phyloP scores from a whole-genome alignment of 768 basidiomycete species.

The Termitomyces sp. region DNA sequence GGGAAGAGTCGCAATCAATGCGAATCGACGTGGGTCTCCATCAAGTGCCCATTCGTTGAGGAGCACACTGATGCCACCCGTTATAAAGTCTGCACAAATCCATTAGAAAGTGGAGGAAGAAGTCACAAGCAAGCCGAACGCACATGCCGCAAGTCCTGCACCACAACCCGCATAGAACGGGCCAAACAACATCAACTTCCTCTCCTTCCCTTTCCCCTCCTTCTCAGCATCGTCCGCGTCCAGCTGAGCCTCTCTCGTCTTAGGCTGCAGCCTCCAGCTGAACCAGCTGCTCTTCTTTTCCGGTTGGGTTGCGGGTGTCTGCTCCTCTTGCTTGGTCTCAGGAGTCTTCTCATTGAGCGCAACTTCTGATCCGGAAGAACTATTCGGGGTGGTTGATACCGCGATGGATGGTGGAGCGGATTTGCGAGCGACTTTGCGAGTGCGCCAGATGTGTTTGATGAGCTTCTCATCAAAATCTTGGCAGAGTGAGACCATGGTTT shows the following conservation, averaged over 20 bases:
- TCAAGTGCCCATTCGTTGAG: conserved; percentile 69
- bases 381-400: not conserved
- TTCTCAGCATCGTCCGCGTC: conserved; percentile 32
- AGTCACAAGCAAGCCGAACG: conserved; percentile 15
- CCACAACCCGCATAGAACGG: conserved; percentile 70
- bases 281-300: conserved; percentile 29
- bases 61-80: conserved; percentile 53
- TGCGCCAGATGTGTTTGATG: conserved; percentile 77
- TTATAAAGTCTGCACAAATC: conserved; percentile 42
- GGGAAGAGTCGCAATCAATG: conserved; percentile 57
- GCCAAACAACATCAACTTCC: conserved; percentile 54
- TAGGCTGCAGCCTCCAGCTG: conserved; percentile 40
- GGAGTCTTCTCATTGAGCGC: conserved; percentile 32
- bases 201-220: conserved; percentile 27
- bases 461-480: conserved; percentile 73
- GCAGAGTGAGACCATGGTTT: conserved; percentile 60
- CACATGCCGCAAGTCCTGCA: conserved; percentile 58
- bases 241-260: not conserved
- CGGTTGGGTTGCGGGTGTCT: not conserved
- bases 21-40: conserved; percentile 55
- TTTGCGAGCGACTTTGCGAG: conserved; percentile 26
- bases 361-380: conserved; percentile 16
- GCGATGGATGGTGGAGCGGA: conserved; percentile 9
- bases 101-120: not conserved
- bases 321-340: conserved; percentile 16